phyloP scores from a whole-genome alignment of 2,329 filamentous ascomycete genomes.

The Fusarium abutilonis region DNA sequence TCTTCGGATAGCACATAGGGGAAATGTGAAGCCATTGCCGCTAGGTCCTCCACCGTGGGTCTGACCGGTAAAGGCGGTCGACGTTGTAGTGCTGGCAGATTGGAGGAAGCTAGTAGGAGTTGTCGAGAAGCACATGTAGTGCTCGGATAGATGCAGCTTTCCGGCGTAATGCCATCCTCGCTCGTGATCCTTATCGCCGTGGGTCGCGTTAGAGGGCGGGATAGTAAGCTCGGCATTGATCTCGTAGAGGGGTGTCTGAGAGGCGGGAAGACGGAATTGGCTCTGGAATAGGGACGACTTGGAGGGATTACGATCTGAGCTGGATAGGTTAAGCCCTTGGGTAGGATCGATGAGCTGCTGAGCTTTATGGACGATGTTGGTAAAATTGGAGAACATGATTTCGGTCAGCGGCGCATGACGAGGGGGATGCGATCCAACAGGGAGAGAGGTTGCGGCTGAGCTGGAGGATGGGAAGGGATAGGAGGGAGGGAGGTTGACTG shows the following conservation, averaged over 20 bases:
- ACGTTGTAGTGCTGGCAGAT: constrained; percentile 80
- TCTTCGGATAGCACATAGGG: constrained; percentile 87
- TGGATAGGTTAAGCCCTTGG: constrained; percentile 76
- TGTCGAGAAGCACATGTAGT: constrained; percentile 96
- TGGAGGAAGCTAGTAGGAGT: constrained; percentile 87
- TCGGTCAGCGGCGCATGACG: constrained; percentile 55
- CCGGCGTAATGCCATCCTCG: constrained; percentile 90
- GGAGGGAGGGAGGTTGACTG: constrained; percentile 1
- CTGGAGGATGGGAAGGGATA: constrained; percentile 5
- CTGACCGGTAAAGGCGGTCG: constrained; percentile 88
- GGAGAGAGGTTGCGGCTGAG: constrained; percentile 29
- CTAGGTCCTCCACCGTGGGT: constrained; percentile 92
- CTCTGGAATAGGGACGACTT: constrained; percentile 93
- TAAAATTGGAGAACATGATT: constrained; percentile 69
- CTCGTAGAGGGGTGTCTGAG: constrained; percentile 93
- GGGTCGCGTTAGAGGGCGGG: constrained; percentile 73
- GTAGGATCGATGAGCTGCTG: constrained; percentile 94
- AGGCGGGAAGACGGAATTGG: constrained; percentile 93
- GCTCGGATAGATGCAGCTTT: constrained; percentile 91
- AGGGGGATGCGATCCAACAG: constrained; percentile 31
- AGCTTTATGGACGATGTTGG: constrained; percentile 92
- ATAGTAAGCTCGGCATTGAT: constrained; percentile 96
- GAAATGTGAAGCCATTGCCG: constrained; percentile 95
- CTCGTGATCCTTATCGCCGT: constrained; percentile 75
- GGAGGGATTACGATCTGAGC: constrained; percentile 82